Conservation (phyloP, 352 stramenopile species). For the Pythium volutum region DNA sequence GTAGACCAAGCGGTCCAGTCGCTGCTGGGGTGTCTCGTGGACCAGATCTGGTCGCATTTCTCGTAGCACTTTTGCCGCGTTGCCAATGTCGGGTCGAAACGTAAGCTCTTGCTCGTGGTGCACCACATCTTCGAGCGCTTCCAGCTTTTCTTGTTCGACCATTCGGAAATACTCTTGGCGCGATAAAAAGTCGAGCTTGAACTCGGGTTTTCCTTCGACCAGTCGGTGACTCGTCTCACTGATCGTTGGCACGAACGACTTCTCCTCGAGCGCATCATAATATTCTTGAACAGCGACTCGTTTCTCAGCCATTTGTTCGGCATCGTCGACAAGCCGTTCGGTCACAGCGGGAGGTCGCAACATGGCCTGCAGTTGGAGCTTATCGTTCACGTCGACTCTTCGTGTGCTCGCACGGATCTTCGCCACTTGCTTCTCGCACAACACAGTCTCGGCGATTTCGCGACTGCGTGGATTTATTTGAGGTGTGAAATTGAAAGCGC, state of each 20-base stretch:
- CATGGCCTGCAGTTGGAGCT: conserved; percentile 11
- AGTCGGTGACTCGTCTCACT: conserved; percentile 51
- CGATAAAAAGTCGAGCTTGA: conserved; percentile 73
- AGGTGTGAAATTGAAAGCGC: conserved; percentile 40
- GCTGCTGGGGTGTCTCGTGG: conserved; percentile 49
- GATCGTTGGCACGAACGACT: conserved; percentile 59
- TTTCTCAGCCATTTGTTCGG: conserved; percentile 42
- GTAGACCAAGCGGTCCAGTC: conserved; percentile 69
- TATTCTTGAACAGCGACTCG: conserved; percentile 62
- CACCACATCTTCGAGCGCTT: conserved; percentile 50
- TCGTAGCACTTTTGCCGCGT: conserved; percentile 61
- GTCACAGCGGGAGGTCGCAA: conserved; percentile 38
- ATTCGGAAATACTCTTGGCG: conserved; percentile 67
- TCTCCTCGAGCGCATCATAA: conserved; percentile 59
- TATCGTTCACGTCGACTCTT: conserved; percentile 13
- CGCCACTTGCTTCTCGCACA: conserved; percentile 27
- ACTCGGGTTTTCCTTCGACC: conserved; percentile 61
- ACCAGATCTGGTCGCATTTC: conserved; percentile 60
- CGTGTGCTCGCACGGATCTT: conserved; percentile 8
- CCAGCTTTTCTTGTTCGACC: conserved; percentile 55
- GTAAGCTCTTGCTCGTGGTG: conserved; percentile 39
- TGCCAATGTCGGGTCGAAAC: conserved; percentile 80
- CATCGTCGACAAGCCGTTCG: conserved; percentile 50
- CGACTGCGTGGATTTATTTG: conserved; percentile 67
- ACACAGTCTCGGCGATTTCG: conserved; percentile 48